Conservation (phyloP, 1,284 basidiomycete genomes). For the Anthracocystis setariae region DNA sequence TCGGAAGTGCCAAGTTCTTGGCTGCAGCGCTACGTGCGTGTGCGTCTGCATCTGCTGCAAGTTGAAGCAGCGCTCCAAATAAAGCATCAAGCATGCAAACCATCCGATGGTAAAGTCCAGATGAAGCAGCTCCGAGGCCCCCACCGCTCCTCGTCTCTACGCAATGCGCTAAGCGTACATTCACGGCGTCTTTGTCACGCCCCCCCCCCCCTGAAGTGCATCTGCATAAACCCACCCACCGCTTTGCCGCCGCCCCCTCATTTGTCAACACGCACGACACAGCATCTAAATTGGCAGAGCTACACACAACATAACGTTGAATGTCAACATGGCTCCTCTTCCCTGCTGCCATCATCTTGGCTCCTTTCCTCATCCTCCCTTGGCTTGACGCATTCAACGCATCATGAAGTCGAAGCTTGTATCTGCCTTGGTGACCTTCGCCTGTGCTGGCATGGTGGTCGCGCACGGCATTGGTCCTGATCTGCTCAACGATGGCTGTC, state of each 20-base stretch:
- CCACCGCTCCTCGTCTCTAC: too few relatives aligned
- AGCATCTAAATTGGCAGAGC: too few relatives aligned
- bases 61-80: neutral
- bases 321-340: constrained; percentile 1
- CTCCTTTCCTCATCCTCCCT: neutral
- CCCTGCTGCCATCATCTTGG: neutral
- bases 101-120: too few relatives aligned
- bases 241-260: too few relatives aligned
- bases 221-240: too few relatives aligned
- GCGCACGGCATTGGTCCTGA: constrained; percentile 26
- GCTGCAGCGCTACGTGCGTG: neutral
- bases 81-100: too few relatives aligned
- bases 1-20: neutral
- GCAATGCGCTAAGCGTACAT: too few relatives aligned
- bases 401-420: constrained; percentile 30
- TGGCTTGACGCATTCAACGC: neutral
- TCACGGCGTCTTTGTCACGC: too few relatives aligned
- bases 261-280: too few relatives aligned
- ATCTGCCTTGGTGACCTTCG: constrained; percentile 26
- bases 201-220: too few relatives aligned
- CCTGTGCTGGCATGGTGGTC: constrained; percentile 23
- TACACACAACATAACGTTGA: neutral
- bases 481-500: constrained; percentile 43
- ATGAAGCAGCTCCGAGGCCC: neutral
- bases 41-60: neutral